phyloP scores from a whole-genome alignment of 305 asterid species.

The Solanum hybrid region DNA sequence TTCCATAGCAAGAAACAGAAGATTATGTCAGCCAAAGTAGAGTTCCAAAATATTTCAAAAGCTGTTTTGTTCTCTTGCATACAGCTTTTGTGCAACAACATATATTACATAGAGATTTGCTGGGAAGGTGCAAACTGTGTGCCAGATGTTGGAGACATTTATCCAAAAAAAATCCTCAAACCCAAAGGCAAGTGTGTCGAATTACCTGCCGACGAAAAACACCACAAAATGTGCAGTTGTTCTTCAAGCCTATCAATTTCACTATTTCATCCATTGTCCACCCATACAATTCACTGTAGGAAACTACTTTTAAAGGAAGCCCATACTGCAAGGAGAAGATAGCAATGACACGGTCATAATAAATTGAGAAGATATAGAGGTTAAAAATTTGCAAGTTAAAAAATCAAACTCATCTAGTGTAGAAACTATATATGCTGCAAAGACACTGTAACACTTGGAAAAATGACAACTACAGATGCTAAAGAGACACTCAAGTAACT shows the following conservation, averaged over 20 bases:
- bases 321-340: conserved; percentile 59
- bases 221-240: conserved; percentile 96
- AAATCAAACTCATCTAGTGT: background rate
- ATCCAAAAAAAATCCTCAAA: background rate
- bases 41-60: background rate
- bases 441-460: background rate
- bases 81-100: background rate
- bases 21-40: background rate
- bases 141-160: background rate
- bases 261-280: conserved; percentile 99
- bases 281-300: conserved; percentile 86
- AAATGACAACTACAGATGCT: background rate
- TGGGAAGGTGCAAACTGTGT: background rate
- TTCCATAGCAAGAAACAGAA: background rate
- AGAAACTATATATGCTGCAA: background rate
- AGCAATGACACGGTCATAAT: background rate
- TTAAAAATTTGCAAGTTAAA: background rate
- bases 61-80: background rate
- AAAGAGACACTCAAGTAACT: background rate
- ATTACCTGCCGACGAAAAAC: conserved; percentile 98
- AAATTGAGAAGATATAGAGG: background rate
- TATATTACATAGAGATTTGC: background rate
- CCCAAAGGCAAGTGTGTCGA: background rate
- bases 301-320: conserved; percentile 85
- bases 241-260: conserved; percentile 89